Base-by-base conservation (phyloP, 805 yeast species). In the Isabelozyma heimii region DNA sequence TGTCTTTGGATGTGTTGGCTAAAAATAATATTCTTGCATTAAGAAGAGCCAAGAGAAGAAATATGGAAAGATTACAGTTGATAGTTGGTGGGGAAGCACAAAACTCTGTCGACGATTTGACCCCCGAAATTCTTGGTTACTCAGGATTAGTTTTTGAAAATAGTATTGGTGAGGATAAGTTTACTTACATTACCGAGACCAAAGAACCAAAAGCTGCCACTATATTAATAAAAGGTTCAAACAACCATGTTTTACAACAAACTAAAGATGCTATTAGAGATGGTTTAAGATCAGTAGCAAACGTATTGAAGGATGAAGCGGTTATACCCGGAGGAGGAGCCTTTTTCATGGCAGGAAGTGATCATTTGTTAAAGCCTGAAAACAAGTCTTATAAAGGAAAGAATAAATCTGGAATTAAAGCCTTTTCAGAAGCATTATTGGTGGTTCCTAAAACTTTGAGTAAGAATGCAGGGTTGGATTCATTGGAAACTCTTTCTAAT, bases 311-410 rank as follows among this genome's bases (percentile, higher is more conserved):
- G 61, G 99, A 94, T 67, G 81, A 83, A 58, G 72, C 86, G 40
- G 84, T 94, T 39, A 85, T 94, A 42, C 97, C 99, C 6, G 99
- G 99, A 53, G 99, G 94, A 1, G 99, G 99, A 49, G 94, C 98
- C 1, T 94, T 87, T 69, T 95, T 85, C 73, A 76, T 94, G 62
- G 85, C 95, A 47, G 89, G 92, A 50, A 81, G 90, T 46, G 79
- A 83, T 59, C 80, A 88, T 61, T 74, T 91, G 55, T 70, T 75
- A 48, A 72, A 72, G 51, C 76, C 77, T 49, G 59, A 57, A 40
- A 75, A 82, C 45, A 80, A 80, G 55, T 64, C 82, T 42, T 79
- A 83, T 48, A 89, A 86, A 67, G 98, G 99, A 50, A 87, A 89
- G 68, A 80, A 83, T 53, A 88, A 91, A 69, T 83, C 94, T 7